Conservation (phyloP, 805 yeast species). For the Yarrowia sp. region DNA sequence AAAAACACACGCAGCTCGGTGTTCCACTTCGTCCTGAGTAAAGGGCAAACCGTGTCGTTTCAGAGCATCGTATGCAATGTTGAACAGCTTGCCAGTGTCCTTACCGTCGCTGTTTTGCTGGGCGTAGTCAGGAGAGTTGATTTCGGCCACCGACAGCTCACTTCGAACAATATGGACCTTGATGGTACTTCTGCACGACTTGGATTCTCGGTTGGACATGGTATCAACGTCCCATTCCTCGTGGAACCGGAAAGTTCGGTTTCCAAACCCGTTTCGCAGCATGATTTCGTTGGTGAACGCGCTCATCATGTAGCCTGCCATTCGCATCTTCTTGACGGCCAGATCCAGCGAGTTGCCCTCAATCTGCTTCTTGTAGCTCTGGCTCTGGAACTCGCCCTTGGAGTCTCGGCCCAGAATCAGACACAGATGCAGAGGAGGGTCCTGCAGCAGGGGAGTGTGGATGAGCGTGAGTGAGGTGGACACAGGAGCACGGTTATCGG, state of each 20-base stretch:
- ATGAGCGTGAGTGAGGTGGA: constrained; percentile 41
- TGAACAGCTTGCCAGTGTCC: constrained; percentile 72
- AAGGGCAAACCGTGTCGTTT: constrained; percentile 56
- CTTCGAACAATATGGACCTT: constrained; percentile 76
- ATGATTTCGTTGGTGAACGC: constrained; percentile 90
- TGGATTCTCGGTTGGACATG: constrained; percentile 47
- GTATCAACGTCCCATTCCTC: constrained; percentile 63
- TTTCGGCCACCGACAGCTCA: constrained; percentile 63
- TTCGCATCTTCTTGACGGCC: constrained; percentile 70
- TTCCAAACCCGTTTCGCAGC: constrained; percentile 73
- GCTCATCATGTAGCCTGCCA: constrained; percentile 85
- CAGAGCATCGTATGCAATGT: constrained; percentile 76
- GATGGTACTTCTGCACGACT: constrained; percentile 52
- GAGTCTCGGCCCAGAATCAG: constrained; percentile 76
- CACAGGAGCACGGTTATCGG: constrained; percentile 17
- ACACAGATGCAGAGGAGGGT: constrained; percentile 81
- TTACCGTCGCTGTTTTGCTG: constrained; percentile 79
- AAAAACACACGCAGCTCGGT: constrained; percentile 80
- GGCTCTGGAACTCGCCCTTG: constrained; percentile 66
- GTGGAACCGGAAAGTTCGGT: constrained; percentile 69
- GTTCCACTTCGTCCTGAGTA: constrained; percentile 46
- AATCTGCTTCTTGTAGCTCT: constrained; percentile 40
- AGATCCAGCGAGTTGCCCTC: constrained; percentile 68
- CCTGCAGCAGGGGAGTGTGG: constrained; percentile 56
- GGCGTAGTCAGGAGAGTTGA: constrained; percentile 75